Percentiles rank a stretch among this genome's conserved stretches.
These are phyloP conservation scores for Leccinum barrowsii DNA, from an alignment of 768 basidiomycete species.

Conservation along the genomic window DNA sequence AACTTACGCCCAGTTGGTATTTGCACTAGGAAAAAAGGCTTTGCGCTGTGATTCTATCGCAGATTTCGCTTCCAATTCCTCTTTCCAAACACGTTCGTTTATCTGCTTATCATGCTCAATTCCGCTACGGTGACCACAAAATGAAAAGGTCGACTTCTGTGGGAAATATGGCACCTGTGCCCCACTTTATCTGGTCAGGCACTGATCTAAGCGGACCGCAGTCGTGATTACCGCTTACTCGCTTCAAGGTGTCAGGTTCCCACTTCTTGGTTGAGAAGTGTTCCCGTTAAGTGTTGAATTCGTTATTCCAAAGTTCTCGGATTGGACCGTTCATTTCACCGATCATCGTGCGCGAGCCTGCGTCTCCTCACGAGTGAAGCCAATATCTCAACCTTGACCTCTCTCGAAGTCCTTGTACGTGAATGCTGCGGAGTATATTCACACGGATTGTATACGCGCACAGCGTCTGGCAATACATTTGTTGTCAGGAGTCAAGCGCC, in stretches of 20 bases:
- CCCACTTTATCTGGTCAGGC: conserved; percentile 29
- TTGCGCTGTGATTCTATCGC: not conserved
- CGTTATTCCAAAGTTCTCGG: conserved; percentile 27
- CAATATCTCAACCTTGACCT: conserved; percentile 8
- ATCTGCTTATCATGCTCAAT: conserved; percentile 18
- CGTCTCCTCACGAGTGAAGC: conserved; percentile 19
- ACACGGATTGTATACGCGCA: conserved; percentile 2
- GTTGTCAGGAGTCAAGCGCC: not conserved
- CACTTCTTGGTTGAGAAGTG: conserved; percentile 12
- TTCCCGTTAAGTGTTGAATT: conserved; percentile 10
- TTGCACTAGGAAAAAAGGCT: not conserved
- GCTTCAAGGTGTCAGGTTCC: conserved; percentile 24
- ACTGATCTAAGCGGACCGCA: conserved; percentile 23
- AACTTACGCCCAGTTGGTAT: not conserved
- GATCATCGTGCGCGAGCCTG: conserved; percentile 17
- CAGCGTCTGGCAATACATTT: not conserved
- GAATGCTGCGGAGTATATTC: conserved; percentile 4
- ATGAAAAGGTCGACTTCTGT: conserved; percentile 24
- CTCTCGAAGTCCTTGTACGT: conserved; percentile 7
- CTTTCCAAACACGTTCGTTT: conserved; percentile 7
- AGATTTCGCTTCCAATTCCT: conserved; percentile 6
- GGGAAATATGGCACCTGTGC: conserved; percentile 18
- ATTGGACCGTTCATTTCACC: conserved; percentile 22
- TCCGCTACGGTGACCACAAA: conserved; percentile 16
- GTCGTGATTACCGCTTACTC: conserved; percentile 24